These are phyloP conservation scores for Vicia faba DNA, from an alignment of 306 rosid species.

Conservation along the genomic window DNA sequence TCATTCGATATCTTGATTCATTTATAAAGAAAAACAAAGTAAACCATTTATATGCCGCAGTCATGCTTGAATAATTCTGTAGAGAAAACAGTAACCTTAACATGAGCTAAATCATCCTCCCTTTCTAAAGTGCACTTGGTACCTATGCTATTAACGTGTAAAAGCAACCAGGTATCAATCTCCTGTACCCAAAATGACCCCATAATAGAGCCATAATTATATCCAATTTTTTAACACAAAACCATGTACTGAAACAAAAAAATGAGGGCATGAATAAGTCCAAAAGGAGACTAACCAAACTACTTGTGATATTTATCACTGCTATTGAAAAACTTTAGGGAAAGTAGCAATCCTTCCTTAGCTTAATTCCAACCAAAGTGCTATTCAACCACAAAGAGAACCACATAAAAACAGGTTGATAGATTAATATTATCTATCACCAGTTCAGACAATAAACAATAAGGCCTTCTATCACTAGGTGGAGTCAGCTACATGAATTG, in stretches of 20 bases:
- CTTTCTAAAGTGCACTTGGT: constrained; percentile 5
- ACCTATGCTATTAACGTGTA: constrained; percentile 1
- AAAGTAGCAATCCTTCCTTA: constrained; percentile 1
- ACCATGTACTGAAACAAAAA: constrained; percentile 5
- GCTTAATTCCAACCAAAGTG: constrained; percentile 8
- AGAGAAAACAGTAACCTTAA: constrained; percentile 1
- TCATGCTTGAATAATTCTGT: not conserved
- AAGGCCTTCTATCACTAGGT: not conserved
- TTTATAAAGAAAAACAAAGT: constrained; percentile 11
- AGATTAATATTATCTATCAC: not conserved
- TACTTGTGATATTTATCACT: constrained; percentile 11
- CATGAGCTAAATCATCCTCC: constrained; percentile 8
- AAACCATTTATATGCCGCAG: not conserved
- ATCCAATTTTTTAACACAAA: constrained; percentile 6
- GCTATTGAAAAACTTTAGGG: constrained; percentile 7
- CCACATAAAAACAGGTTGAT: constrained; percentile 18
- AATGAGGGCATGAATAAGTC: constrained; percentile 6
- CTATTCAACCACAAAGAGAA: constrained; percentile 15
- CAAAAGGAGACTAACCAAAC: constrained; percentile 9
- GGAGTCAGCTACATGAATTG: not conserved
- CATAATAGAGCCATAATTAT: not conserved
- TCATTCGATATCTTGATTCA: not conserved
- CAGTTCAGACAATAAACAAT: not conserved
- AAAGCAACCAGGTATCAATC: not conserved
- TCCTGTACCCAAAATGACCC: not conserved